Conservation (phyloP, 1,139 yeast species). For the Geotrichum phurueaensis region DNA sequence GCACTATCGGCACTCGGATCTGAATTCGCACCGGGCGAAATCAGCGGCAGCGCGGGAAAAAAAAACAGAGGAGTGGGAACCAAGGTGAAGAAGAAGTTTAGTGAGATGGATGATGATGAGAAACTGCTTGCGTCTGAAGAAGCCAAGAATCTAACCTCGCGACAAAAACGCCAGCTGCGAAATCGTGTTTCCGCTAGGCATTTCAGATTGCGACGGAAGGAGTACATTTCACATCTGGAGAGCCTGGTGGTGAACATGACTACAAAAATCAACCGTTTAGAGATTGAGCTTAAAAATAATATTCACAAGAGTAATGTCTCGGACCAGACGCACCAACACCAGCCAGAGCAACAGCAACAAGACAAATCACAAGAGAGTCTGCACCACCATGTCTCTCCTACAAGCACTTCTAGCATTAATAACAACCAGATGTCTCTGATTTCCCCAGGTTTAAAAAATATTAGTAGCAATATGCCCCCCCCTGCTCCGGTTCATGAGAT, state of each 20-base stretch:
- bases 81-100: constrained; percentile 9
- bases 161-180: constrained; percentile 33
- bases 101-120: constrained; percentile 31
- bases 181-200: constrained; percentile 35
- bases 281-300: constrained; percentile 11
- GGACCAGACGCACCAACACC: neutral
- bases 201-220: constrained; percentile 34
- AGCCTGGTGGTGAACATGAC: constrained; percentile 27
- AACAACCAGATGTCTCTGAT: neutral
- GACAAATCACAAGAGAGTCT: neutral
- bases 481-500: neutral
- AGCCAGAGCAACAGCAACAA: neutral
- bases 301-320: neutral
- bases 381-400: neutral
- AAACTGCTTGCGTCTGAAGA: constrained; percentile 30
- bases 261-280: constrained; percentile 23
- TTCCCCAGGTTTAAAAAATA: neutral
- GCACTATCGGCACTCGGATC: constrained; percentile 17
- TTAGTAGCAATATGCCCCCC: neutral
- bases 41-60: neutral
- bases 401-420: neutral
- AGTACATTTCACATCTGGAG: constrained; percentile 32
- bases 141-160: constrained; percentile 30
- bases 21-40: constrained; percentile 9
- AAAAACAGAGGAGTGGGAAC: neutral